Percentiles rank a stretch among this genome's conserved stretches.
Evolutionary conservation across 2,329 filamentous ascomycete genomes (phyloP).

Genomic region (Stagonosporopsis cucurbitacearum): DNA sequence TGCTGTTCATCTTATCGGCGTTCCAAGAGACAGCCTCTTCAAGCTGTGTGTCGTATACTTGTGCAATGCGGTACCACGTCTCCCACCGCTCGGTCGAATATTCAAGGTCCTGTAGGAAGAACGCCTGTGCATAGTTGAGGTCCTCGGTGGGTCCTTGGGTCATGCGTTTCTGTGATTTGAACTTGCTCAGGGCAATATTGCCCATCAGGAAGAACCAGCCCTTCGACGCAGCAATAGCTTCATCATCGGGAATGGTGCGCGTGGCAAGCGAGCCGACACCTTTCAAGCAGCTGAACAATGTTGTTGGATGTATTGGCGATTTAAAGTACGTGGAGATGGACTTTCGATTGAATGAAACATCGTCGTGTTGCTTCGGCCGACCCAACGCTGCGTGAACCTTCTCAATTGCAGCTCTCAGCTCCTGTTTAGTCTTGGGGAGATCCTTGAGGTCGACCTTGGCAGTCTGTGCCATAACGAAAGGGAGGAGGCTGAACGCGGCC

Average conservation of each 20-base stretch:
- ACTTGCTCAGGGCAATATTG: slow-evolving; percentile 86
- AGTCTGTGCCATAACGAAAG: slow-evolving; percentile 82
- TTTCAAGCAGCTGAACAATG: slow-evolving; percentile 79
- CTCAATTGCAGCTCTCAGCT: slow-evolving; percentile 88
- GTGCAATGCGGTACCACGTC: slow-evolving; percentile 86
- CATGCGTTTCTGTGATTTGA: slow-evolving; percentile 78
- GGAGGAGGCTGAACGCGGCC: slow-evolving; percentile 80
- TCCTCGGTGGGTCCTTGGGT: slow-evolving; percentile 83
- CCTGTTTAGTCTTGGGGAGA: slow-evolving; percentile 89
- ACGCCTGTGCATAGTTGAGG: slow-evolving; percentile 79
- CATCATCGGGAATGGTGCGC: slow-evolving; percentile 65
- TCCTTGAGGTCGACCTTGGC: slow-evolving; percentile 89
- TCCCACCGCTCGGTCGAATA: slow-evolving; percentile 85
- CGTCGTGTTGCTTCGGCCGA: slow-evolving; percentile 74
- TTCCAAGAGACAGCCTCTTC: slow-evolving; percentile 89
- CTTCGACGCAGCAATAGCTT: slow-evolving; percentile 72
- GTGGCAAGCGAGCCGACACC: slow-evolving; percentile 66
- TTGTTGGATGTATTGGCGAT: slow-evolving; percentile 80
- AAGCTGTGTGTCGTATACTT: slow-evolving; percentile 85
- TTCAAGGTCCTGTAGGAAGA: slow-evolving; percentile 81
- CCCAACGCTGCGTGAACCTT: slow-evolving; percentile 90
- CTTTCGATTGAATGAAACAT: slow-evolving; percentile 85
- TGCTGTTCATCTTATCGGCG: slow-evolving; percentile 89
- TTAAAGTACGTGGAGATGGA: slow-evolving; percentile 83
- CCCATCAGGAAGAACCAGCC: slow-evolving; percentile 94